These are phyloP conservation scores for Cucurbitaria berberidis DNA, from an alignment of 2,329 filamentous ascomycete genomes.

Conservation along the genomic window DNA sequence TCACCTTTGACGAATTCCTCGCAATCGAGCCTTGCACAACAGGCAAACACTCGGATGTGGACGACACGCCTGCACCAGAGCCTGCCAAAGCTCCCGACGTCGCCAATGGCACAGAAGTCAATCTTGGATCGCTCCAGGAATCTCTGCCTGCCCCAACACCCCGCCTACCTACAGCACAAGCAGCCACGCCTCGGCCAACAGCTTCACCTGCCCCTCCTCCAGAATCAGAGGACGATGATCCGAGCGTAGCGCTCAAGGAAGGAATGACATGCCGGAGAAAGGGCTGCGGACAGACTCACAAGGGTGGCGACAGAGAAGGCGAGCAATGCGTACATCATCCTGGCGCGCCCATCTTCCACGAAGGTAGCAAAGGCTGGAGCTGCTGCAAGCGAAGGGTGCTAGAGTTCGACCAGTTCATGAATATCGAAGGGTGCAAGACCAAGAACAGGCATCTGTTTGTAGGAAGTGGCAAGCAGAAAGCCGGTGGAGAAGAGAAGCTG, in stretches of 20 bases:
- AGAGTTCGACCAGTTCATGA: constrained; percentile 98
- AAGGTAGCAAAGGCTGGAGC: constrained; percentile 95
- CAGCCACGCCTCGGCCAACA: constrained; percentile 31
- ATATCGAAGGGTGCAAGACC: constrained; percentile 87
- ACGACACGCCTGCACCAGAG: constrained; percentile 66
- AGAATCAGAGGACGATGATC: constrained; percentile 83
- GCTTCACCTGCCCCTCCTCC: constrained; percentile 44
- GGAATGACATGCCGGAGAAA: constrained; percentile 79
- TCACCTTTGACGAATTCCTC: constrained; percentile 99
- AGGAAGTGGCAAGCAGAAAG: constrained; percentile 74
- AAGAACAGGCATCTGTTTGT: constrained; percentile 85
- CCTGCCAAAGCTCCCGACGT: constrained; percentile 56
- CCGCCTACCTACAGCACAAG: constrained; percentile 40
- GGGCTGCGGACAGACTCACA: constrained; percentile 73
- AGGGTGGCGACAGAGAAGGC: constrained; percentile 58
- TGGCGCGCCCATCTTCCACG: constrained; percentile 90
- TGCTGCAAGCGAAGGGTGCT: constrained; percentile 95
- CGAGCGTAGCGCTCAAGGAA: constrained; percentile 72
- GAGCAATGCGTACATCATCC: constrained; percentile 90
- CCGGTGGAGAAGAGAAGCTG: constrained; percentile 78
- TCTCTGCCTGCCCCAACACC: constrained; percentile 42
- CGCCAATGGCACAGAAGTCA: constrained; percentile 43
- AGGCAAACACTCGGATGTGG: constrained; percentile 89
- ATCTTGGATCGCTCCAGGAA: constrained; percentile 39
- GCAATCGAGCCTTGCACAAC: constrained; percentile 88